A percentile compares a stretch with the other conserved stretches of the same genome.
Evolutionary conservation across 495 filamentous ascomycete genomes (phyloP).

Genomic region (Penicillium dipodomyicola): DNA sequence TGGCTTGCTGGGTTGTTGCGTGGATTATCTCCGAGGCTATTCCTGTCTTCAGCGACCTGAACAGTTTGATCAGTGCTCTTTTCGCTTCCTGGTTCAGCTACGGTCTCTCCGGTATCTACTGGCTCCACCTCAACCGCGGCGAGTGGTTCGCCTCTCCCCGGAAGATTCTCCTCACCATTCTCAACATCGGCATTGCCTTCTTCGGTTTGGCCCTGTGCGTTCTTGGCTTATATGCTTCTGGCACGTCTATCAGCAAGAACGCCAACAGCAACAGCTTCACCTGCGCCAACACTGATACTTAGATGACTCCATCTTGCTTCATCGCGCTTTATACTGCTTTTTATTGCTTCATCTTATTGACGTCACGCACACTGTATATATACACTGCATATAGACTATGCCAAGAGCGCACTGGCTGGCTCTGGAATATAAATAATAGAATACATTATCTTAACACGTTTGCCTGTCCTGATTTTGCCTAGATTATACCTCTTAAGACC

Average conservation of each 20-base stretch:
- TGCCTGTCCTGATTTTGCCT: neutral
- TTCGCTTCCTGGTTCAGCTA: constrained; percentile 46
- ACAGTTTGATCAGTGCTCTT: constrained; percentile 47
- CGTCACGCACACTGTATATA: constrained; percentile 4
- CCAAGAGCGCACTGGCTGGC: constrained; percentile 10
- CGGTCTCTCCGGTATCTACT: constrained; percentile 43
- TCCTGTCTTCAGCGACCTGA: constrained; percentile 63
- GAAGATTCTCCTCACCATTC: constrained; percentile 32
- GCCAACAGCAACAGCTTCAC: constrained; percentile 31
- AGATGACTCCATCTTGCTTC: neutral
- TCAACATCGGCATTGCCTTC: constrained; percentile 29
- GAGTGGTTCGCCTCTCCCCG: constrained; percentile 31
- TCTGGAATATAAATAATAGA: constrained; percentile 15
- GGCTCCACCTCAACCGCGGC: constrained; percentile 42
- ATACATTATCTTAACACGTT: neutral
- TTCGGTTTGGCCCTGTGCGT: constrained; percentile 34
- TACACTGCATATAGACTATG: constrained; percentile 11
- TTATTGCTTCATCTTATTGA: neutral
- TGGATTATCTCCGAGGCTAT: constrained; percentile 70
- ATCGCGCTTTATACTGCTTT: neutral
- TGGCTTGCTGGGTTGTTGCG: constrained; percentile 57
- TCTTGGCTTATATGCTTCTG: constrained; percentile 41
- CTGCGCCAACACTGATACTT: constrained; percentile 33
- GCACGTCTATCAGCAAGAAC: constrained; percentile 43
- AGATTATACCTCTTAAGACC: neutral